phyloP scores from a whole-genome alignment of 257 asterid genomes.

The Plantago major region DNA sequence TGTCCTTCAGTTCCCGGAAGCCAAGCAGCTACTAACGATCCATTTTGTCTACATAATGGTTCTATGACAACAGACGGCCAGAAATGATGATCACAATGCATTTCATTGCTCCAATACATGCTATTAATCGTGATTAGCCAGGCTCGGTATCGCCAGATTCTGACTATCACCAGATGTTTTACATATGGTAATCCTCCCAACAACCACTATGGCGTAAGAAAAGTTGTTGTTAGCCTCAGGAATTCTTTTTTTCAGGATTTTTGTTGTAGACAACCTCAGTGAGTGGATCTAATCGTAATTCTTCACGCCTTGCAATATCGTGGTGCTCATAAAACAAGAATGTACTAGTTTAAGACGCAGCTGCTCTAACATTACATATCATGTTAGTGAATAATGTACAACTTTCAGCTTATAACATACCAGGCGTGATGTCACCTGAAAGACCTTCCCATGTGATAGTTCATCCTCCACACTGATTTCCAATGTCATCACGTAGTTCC shows the following conservation, averaged over 20 bases:
- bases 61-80: slow-evolving; percentile 51
- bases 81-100: slow-evolving; percentile 49
- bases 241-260: slow-evolving; percentile 33
- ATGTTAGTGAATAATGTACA: neutral
- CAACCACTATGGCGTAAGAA: slow-evolving; percentile 47
- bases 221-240: slow-evolving; percentile 37
- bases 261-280: slow-evolving; percentile 40
- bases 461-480: slow-evolving; percentile 75
- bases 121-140: slow-evolving; percentile 37
- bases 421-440: slow-evolving; percentile 37
- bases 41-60: slow-evolving; percentile 40
- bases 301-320: slow-evolving; percentile 39
- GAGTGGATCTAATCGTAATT: slow-evolving; percentile 30
- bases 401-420: slow-evolving; percentile 18
- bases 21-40: slow-evolving; percentile 60
- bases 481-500: slow-evolving; percentile 55
- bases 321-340: slow-evolving; percentile 36
- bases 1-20: slow-evolving; percentile 64
- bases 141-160: slow-evolving; percentile 35
- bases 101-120: slow-evolving; percentile 31
- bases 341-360: neutral
- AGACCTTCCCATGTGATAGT: slow-evolving; percentile 49
- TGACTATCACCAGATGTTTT: slow-evolving; percentile 41
- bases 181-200: slow-evolving; percentile 59
- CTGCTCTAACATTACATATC: neutral